These are phyloP conservation scores for Apiospora saccharicola DNA, from an alignment of 2,329 filamentous ascomycete species.

Conservation along the genomic window DNA sequence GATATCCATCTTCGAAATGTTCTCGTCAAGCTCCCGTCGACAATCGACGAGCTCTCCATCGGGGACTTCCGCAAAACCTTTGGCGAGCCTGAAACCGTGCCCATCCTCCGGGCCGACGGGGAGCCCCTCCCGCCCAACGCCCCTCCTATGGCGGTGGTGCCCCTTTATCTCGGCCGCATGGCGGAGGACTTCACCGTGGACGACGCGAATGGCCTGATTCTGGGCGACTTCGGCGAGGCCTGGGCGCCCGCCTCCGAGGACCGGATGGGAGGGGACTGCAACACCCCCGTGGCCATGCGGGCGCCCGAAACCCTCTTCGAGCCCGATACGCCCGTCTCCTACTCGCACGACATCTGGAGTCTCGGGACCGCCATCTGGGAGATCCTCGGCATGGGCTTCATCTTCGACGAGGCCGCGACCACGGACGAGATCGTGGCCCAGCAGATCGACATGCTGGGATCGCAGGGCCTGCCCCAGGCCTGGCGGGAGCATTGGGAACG, in stretches of 20 bases:
- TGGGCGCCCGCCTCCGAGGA: neutral
- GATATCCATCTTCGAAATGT: slow-evolving; percentile 1
- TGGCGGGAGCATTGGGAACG: slow-evolving; percentile 11
- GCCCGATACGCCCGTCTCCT: neutral
- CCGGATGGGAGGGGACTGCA: neutral
- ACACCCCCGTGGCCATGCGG: slow-evolving; percentile 3
- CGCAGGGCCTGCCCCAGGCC: neutral
- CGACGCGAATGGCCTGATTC: slow-evolving; percentile 2
- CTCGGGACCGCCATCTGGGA: slow-evolving; percentile 9
- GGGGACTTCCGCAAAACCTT: neutral
- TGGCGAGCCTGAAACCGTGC: neutral
- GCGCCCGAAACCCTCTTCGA: neutral
- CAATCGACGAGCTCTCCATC: slow-evolving; percentile 4
- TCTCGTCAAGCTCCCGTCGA: neutral
- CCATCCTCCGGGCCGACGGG: slow-evolving; percentile 10
- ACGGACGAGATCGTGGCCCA: neutral
- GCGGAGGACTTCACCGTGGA: neutral
- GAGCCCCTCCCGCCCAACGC: slow-evolving; percentile 4
- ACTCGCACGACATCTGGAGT: neutral
- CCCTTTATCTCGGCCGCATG: slow-evolving; percentile 2
- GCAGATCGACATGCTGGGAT: slow-evolving; percentile 2
- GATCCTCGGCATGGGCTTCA: neutral
- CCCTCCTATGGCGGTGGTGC: neutral
- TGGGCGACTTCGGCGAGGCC: slow-evolving; percentile 12
- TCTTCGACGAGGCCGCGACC: slow-evolving; percentile 43